These are phyloP conservation scores for Pelagophyceae sp. DNA, from an alignment of 352 stramenopile genomes.

Conservation along the genomic window DNA sequence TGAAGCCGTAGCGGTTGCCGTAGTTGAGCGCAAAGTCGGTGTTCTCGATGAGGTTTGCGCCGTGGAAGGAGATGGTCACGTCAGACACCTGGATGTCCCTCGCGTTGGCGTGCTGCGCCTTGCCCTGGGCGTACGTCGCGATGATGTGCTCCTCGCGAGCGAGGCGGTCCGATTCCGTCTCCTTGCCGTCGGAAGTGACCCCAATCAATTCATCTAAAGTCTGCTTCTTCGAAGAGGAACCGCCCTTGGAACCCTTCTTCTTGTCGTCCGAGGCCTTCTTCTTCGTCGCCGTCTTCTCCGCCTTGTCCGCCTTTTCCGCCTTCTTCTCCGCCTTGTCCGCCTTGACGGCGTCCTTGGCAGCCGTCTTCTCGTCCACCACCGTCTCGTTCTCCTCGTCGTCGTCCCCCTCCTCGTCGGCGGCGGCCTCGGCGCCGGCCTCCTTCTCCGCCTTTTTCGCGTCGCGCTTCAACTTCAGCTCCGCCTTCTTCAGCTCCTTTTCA, in stretches of 20 bases:
- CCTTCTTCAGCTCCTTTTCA: slow-evolving; percentile 45
- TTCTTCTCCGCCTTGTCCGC: slow-evolving; percentile 34
- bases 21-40: slow-evolving; percentile 91
- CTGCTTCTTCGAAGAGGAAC: slow-evolving; percentile 25
- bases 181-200: slow-evolving; percentile 12
- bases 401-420: slow-evolving; percentile 26
- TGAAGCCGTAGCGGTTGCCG: slow-evolving; percentile 72
- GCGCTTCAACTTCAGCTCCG: slow-evolving; percentile 30
- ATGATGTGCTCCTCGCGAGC: slow-evolving; percentile 81
- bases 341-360: slow-evolving; percentile 1
- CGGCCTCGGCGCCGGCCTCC: slow-evolving; percentile 26
- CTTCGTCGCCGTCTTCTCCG: slow-evolving; percentile 24
- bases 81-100: slow-evolving; percentile 95
- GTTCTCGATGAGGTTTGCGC: slow-evolving; percentile 86
- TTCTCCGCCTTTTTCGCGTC: slow-evolving; percentile 38
- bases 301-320: slow-evolving; percentile 25
- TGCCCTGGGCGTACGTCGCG: slow-evolving; percentile 84
- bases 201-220: too few relatives aligned
- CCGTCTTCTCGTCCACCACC: background rate
- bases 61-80: slow-evolving; percentile 91
- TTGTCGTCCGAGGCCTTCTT: slow-evolving; percentile 18
- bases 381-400: slow-evolving; percentile 33
- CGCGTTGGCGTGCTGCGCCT: slow-evolving; percentile 81
- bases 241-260: too few relatives aligned
- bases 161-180: slow-evolving; percentile 59